These are phyloP conservation scores for Teratosphaeria epicoccoides DNA, from an alignment of 2,329 filamentous ascomycete genomes.

Conservation along the genomic window DNA sequence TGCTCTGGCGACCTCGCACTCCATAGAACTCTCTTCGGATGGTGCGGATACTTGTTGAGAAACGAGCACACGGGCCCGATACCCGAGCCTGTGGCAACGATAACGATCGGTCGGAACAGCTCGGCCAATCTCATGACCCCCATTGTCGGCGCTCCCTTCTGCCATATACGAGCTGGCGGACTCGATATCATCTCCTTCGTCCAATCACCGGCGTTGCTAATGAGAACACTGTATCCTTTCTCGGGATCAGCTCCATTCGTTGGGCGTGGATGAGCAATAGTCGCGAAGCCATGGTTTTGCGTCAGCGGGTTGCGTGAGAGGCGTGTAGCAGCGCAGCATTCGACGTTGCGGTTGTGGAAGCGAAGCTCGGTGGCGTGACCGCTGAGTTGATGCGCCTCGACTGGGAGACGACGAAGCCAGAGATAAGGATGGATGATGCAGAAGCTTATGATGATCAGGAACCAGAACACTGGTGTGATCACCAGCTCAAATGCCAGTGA, in stretches of 20 bases:
- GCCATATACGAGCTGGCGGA: slow-evolving; percentile 54
- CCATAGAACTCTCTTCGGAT: slow-evolving; percentile 56
- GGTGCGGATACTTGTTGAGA: slow-evolving; percentile 39
- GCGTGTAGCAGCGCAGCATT: slow-evolving; percentile 27
- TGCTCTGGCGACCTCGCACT: slow-evolving; percentile 50
- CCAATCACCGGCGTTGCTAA: slow-evolving; percentile 69
- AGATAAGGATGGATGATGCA: slow-evolving; percentile 65
- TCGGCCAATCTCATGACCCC: slow-evolving; percentile 58
- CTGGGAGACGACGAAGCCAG: slow-evolving; percentile 55
- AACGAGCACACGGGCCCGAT: slow-evolving; percentile 60
- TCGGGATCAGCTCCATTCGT: background rate
- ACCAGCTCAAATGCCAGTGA: background rate
- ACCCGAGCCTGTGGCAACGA: slow-evolving; percentile 63
- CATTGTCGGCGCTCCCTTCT: slow-evolving; percentile 55
- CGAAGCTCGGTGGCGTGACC: slow-evolving; percentile 61
- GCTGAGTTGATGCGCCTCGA: slow-evolving; percentile 58
- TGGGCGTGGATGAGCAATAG: slow-evolving; percentile 50
- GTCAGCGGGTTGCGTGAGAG: slow-evolving; percentile 24
- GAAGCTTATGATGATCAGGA: slow-evolving; percentile 52
- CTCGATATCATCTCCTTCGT: slow-evolving; percentile 52
- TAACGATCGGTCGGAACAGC: slow-evolving; percentile 53
- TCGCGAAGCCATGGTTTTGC: slow-evolving; percentile 70
- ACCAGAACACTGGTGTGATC: slow-evolving; percentile 52
- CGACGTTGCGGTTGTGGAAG: slow-evolving; percentile 51
- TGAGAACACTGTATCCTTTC: slow-evolving; percentile 53